These are phyloP conservation scores for Yamadazyma sp. DNA, from an alignment of 1,139 yeast genomes.

Conservation along the genomic window DNA sequence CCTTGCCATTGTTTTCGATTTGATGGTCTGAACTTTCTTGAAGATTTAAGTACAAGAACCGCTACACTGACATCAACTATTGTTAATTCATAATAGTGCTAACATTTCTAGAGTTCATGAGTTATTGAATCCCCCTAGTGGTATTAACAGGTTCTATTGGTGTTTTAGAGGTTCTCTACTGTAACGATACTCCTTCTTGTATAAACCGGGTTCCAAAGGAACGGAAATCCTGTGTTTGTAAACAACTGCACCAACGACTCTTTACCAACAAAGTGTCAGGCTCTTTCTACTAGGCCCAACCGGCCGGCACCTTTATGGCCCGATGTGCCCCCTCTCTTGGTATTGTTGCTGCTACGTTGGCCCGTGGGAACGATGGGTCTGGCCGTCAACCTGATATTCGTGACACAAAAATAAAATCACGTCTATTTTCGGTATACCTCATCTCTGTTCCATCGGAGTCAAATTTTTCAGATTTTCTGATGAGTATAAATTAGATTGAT, in stretches of 20 bases:
- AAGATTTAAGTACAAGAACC: constrained; percentile 24
- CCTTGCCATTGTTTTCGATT: constrained; percentile 12
- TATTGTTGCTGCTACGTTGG: neutral
- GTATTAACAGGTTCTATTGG: too few species aligned
- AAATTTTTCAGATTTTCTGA: neutral
- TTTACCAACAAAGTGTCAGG: too few species aligned
- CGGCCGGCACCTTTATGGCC: too few species aligned
- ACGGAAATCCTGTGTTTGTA: too few species aligned
- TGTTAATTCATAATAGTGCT: neutral
- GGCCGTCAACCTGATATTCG: neutral
- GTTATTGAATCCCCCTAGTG: too few species aligned
- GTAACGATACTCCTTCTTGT: too few species aligned
- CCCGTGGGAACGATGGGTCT: neutral
- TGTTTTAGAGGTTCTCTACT: too few species aligned
- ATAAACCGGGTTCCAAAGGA: too few species aligned
- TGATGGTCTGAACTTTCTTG: constrained; percentile 18
- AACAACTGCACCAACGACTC: too few species aligned
- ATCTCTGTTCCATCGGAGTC: constrained; percentile 5
- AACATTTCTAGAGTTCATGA: neutral
- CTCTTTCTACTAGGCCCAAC: too few species aligned
- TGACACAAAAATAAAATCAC: neutral
- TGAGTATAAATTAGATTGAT: constrained; percentile 2
- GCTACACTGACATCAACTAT: constrained; percentile 23
- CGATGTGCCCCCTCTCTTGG: too few species aligned
- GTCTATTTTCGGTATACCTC: constrained; percentile 1